Evolutionary conservation across 805 yeast species (phyloP), one percentile per base, ranked within the genome.

Genomic region (Hanseniaspora clermontiae): DNA sequence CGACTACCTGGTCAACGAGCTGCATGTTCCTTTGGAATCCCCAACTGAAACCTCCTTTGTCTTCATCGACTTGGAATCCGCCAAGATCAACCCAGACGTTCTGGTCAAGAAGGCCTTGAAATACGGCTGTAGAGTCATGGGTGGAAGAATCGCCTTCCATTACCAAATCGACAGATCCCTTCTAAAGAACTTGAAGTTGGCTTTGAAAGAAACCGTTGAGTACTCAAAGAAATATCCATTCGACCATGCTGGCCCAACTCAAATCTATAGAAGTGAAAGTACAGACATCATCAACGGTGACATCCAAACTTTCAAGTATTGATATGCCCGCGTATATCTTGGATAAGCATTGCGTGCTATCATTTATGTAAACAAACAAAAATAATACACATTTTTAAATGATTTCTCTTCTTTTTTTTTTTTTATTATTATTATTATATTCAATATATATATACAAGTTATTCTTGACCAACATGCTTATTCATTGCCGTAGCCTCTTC

Each of bases 21-120:
- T 79, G 49, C 83, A 82, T 11, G 77, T 85, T 57, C 68, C 73
- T 32, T 70, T 86, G 59, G 83, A 79, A 64, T 73, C 78, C n/a
- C 96, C 96, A 2, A 84, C 81, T 3, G 82, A 89, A 59, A 84
- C 96, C 12, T 88, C 83, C 66, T 87, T 90, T 68, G 89, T 90
- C 45, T 87, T 87, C 64, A 63, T 87, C 53, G 91, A 89, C 66
- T 69, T 80, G 29, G 66, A 66, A 50, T 68, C 68, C 40, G 78
- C 77, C 61, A 72, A 72, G 52, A 77, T 88, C 68, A 79, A 83
- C 64, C 80, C 82, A 31, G 76, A 69, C 19, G 72, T 74, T 34
- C 69, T 87, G 57, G 74, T 74, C 29, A 74, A 76, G 61, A 70
- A 76, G 58, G 87, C 83, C 58, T 51, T 51, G 53, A 79, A 84